phyloP scores from a whole-genome alignment of 2,329 filamentous ascomycete species.

The Trichoderma arundinaceum region DNA sequence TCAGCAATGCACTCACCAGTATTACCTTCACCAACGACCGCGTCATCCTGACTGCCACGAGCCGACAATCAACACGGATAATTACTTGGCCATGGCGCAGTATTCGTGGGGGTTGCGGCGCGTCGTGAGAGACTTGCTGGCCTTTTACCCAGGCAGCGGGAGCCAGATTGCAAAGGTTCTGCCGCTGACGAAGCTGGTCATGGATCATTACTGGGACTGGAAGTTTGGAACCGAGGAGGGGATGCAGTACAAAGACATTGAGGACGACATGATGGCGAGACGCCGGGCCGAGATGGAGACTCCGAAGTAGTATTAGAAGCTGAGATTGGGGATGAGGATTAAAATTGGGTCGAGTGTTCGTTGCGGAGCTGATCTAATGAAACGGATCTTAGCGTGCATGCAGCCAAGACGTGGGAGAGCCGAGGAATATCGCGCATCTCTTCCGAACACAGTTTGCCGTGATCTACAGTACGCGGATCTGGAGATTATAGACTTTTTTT shows the following conservation, averaged over 20 bases:
- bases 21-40: conserved; percentile 31
- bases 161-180: conserved; percentile 4
- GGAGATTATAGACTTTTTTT: too few species aligned
- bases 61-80: conserved; percentile 42
- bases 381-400: conserved; percentile 7
- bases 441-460: not conserved
- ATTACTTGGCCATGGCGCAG: conserved; percentile 36
- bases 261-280: conserved; percentile 34
- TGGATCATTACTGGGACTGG: conserved; percentile 42
- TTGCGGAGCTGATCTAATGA: not conserved
- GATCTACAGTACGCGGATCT: too few species aligned
- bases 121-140: conserved; percentile 39
- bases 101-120: conserved; percentile 40
- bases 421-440: not conserved
- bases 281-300: conserved; percentile 13
- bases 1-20: conserved; percentile 30
- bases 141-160: conserved; percentile 34
- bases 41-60: conserved; percentile 36
- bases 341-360: not conserved
- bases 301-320: not conserved
- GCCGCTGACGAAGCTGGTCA: conserved; percentile 35
- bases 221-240: conserved; percentile 42
- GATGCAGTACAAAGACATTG: conserved; percentile 42
- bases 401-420: not conserved
- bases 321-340: not conserved